Evolutionary conservation across 2,329 filamentous ascomycete species (phyloP).

Genomic region (Elsinoe batatas): DNA sequence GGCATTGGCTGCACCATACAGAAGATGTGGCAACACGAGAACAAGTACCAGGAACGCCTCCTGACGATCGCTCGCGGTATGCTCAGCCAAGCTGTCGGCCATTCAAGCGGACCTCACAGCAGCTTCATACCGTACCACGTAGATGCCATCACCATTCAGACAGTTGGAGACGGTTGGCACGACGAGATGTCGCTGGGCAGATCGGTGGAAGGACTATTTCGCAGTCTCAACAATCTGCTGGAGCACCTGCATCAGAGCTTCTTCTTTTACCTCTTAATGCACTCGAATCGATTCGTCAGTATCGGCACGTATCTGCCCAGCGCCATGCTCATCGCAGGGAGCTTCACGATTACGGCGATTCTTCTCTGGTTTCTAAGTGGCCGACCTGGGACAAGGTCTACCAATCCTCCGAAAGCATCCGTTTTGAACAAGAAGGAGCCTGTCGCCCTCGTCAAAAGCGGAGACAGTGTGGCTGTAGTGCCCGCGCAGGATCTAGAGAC

Average conservation of each 20-base stretch:
- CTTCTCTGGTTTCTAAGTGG: slow-evolving; percentile 89
- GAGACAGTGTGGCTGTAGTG: slow-evolving; percentile 29
- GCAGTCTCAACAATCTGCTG: slow-evolving; percentile 89
- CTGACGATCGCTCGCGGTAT: slow-evolving; percentile 86
- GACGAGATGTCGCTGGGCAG: slow-evolving; percentile 94
- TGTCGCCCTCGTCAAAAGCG: slow-evolving; percentile 29
- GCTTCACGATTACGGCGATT: slow-evolving; percentile 92
- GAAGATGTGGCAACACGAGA: slow-evolving; percentile 67
- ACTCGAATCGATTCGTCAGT: slow-evolving; percentile 85
- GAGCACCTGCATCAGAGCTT: slow-evolving; percentile 98
- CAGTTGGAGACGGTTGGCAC: slow-evolving; percentile 85
- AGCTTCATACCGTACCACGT: slow-evolving; percentile 97
- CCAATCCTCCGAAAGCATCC: slow-evolving; percentile 28
- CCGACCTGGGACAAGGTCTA: slow-evolving; percentile 21
- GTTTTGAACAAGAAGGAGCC: slow-evolving; percentile 26
- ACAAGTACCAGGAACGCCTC: slow-evolving; percentile 71
- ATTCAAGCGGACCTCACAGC: slow-evolving; percentile 83
- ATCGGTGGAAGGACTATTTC: slow-evolving; percentile 79
- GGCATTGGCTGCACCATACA: slow-evolving; percentile 76
- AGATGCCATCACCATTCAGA: slow-evolving; percentile 86
- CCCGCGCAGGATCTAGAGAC: slow-evolving; percentile 31
- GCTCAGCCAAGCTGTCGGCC: slow-evolving; percentile 80
- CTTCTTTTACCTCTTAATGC: slow-evolving; percentile 96
- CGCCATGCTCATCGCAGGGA: slow-evolving; percentile 92
- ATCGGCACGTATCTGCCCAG: slow-evolving; percentile 95